Evolutionary conservation across 1,284 basidiomycete species (phyloP).

Genomic region (Trichosporon sp.): DNA sequence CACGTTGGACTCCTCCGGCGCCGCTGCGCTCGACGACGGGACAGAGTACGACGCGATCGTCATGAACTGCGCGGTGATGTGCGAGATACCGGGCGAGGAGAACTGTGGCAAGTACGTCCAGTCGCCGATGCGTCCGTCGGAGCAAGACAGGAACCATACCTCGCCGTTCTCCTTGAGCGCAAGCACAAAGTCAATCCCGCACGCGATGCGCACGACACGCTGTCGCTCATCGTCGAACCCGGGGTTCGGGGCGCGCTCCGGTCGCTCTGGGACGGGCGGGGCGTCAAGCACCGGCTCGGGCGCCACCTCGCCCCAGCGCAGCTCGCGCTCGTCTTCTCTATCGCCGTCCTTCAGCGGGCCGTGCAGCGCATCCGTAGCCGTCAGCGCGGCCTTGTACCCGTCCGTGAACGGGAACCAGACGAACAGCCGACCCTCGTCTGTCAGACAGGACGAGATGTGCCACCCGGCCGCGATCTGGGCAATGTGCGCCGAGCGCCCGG

Average conservation of each 20-base stretch:
- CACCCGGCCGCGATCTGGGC: constrained; percentile 72
- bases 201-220: constrained; percentile 71
- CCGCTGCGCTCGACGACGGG: constrained; percentile 55
- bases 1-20: constrained; percentile 38
- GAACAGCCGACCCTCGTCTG: constrained; percentile 63
- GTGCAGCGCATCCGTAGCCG: constrained; percentile 47
- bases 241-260: constrained; percentile 52
- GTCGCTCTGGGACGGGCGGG: constrained; percentile 24
- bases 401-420: constrained; percentile 64
- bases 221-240: constrained; percentile 37
- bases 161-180: constrained; percentile 59
- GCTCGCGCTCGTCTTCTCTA: constrained; percentile 14
- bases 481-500: constrained; percentile 29
- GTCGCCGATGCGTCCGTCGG: neutral
- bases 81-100: constrained; percentile 40
- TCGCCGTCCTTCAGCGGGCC: constrained; percentile 24
- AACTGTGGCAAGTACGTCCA: constrained; percentile 56
- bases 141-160: constrained; percentile 33
- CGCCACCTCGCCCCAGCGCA: constrained; percentile 37
- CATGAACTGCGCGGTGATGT: constrained; percentile 79
- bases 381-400: constrained; percentile 36
- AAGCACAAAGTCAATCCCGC: constrained; percentile 61
- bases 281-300: constrained; percentile 11
- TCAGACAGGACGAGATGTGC: constrained; percentile 66
- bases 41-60: constrained; percentile 78